phyloP scores from a whole-genome alignment of 2,329 filamentous ascomycete species.

The Phoma herbarum region DNA sequence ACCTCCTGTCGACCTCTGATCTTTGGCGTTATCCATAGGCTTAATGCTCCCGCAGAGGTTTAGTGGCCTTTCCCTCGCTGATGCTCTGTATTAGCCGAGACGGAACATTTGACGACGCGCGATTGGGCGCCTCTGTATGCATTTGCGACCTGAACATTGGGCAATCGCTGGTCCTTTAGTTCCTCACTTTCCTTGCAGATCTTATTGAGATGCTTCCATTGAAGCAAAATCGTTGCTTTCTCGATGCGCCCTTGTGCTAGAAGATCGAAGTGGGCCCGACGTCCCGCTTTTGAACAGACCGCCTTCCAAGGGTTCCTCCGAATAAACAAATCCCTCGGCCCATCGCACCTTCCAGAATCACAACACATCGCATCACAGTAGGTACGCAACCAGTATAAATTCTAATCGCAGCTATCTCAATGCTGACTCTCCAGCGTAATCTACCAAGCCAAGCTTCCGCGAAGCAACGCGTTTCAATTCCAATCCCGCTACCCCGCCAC shows the following conservation, averaged over 20 bases:
- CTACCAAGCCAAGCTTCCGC: neutral
- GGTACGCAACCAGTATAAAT: neutral
- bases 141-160: neutral
- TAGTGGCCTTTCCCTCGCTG: neutral
- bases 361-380: neutral
- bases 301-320: neutral
- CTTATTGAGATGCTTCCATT: neutral
- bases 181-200: neutral
- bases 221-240: neutral
- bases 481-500: neutral
- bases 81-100: neutral
- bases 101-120: neutral
- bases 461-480: neutral
- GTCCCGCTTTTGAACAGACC: conserved; percentile 1
- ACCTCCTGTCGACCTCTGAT: neutral
- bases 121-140: neutral
- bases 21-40: neutral
- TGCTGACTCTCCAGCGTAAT: neutral
- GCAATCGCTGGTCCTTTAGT: neutral
- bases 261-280: neutral
- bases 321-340: conserved; percentile 3
- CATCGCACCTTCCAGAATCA: conserved; percentile 5
- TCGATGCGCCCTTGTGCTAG: neutral
- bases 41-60: neutral
- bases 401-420: neutral